These are phyloP conservation scores for Xylaria intraflava DNA, from an alignment of 495 filamentous ascomycete species.

Conservation along the genomic window DNA sequence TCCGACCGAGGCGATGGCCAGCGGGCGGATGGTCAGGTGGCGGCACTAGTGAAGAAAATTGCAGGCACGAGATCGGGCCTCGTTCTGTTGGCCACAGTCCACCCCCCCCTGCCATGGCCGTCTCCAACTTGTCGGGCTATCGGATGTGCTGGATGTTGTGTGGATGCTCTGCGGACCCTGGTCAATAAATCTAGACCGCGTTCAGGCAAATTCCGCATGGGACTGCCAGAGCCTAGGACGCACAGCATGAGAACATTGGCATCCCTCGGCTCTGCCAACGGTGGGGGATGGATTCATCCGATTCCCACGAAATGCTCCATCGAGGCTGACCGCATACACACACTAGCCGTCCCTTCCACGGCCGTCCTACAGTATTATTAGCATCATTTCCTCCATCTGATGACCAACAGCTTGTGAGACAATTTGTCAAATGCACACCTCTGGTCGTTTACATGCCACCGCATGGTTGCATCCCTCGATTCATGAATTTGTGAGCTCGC, in stretches of 20 bases:
- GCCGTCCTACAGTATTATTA: too few species aligned
- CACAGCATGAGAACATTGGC: too few species aligned
- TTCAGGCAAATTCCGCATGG: conserved; percentile 3
- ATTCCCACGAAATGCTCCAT: conserved; percentile 1
- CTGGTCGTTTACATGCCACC: too few species aligned
- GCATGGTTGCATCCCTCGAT: too few species aligned
- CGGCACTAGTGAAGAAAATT: too few species aligned
- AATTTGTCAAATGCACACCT: too few species aligned
- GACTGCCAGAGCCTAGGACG: background rate
- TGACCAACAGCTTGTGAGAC: too few species aligned
- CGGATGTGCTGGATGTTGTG: too few species aligned
- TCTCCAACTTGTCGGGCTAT: conserved; percentile 4
- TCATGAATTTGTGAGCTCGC: too few species aligned
- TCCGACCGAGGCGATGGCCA: background rate
- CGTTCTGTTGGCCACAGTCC: background rate
- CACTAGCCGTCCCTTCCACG: too few species aligned
- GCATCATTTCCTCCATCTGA: background rate
- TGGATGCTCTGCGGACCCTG: too few species aligned
- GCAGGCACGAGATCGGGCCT: conserved; percentile 1
- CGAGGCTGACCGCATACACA: background rate
- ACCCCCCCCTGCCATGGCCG: background rate
- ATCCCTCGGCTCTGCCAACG: background rate
- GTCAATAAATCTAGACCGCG: conserved; percentile 1
- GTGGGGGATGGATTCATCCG: background rate
- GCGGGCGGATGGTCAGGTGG: background rate